A percentile compares a stretch with the other conserved stretches of the same genome.
These are phyloP conservation scores for Fomitopsis pulvina DNA, from an alignment of 768 basidiomycete genomes.

Conservation along the genomic window DNA sequence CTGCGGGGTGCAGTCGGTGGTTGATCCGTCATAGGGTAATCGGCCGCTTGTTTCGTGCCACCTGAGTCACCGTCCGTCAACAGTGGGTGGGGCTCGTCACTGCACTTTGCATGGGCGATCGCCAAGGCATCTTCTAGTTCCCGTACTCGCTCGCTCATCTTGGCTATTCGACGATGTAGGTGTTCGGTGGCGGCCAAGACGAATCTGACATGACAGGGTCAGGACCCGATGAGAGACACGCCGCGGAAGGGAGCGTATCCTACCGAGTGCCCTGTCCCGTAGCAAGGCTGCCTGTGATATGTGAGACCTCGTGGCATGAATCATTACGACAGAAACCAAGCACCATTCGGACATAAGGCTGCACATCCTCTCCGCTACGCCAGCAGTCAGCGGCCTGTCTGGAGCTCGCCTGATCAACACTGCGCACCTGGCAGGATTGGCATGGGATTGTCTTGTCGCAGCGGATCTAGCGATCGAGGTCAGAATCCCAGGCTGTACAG, in stretches of 20 bases:
- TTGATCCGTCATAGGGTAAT: conserved; percentile 9
- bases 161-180: conserved; percentile 56
- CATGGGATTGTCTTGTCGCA: conserved; percentile 81
- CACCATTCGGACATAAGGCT: conserved; percentile 66
- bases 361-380: conserved; percentile 58
- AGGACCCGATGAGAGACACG: background rate
- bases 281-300: conserved; percentile 51
- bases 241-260: background rate
- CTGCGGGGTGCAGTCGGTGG: conserved; percentile 28
- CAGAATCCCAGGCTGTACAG: background rate
- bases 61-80: conserved; percentile 44
- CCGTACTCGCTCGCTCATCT: conserved; percentile 61
- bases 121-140: conserved; percentile 66
- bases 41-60: conserved; percentile 33
- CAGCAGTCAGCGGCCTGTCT: conserved; percentile 3
- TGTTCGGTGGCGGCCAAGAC: conserved; percentile 62
- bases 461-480: conserved; percentile 58
- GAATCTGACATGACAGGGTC: conserved; percentile 33
- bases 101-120: conserved; percentile 47
- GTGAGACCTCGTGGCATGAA: background rate
- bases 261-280: conserved; percentile 74
- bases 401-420: background rate
- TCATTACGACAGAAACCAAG: background rate
- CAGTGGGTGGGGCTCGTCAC: conserved; percentile 50
- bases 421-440: conserved; percentile 60